Conservation (phyloP, 1,284 basidiomycete genomes). For the Omphalotus olearius region DNA sequence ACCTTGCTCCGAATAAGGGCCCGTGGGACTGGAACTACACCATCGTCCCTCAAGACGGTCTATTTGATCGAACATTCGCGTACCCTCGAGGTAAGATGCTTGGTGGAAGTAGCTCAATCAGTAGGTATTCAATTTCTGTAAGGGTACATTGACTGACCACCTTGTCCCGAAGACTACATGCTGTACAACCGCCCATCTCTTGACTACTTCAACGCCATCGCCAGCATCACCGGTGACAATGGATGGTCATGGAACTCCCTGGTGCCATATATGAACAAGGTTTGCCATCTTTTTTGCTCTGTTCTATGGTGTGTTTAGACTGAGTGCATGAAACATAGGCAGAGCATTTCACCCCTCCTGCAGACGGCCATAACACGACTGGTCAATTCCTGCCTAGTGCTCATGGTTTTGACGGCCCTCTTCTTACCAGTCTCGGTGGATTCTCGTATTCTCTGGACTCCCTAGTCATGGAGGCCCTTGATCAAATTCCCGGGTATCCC, state of each 20-base stretch:
- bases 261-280: conserved; percentile 20
- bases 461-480: conserved; percentile 14
- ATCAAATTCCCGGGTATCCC: conserved; percentile 10
- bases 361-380: conserved; percentile 16
- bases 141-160: not conserved
- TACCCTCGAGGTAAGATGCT: not conserved
- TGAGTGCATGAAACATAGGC: conserved; percentile 7
- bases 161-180: conserved; percentile 18
- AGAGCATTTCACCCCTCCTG: conserved; percentile 15
- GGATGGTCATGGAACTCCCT: conserved; percentile 23
- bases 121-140: not conserved
- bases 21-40: conserved; percentile 4
- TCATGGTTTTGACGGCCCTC: conserved; percentile 16
- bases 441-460: conserved; percentile 12
- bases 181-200: conserved; percentile 19
- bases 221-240: conserved; percentile 20
- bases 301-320: not conserved
- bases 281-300: not conserved
- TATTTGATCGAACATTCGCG: not conserved
- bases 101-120: conserved; percentile 1
- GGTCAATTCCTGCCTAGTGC: conserved; percentile 13
- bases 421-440: conserved; percentile 16
- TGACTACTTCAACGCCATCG: conserved; percentile 18
- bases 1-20: not conserved
- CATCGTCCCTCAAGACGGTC: not conserved